Conservation (phyloP, 2,329 filamentous ascomycete genomes). For the Penicillium sp. region DNA sequence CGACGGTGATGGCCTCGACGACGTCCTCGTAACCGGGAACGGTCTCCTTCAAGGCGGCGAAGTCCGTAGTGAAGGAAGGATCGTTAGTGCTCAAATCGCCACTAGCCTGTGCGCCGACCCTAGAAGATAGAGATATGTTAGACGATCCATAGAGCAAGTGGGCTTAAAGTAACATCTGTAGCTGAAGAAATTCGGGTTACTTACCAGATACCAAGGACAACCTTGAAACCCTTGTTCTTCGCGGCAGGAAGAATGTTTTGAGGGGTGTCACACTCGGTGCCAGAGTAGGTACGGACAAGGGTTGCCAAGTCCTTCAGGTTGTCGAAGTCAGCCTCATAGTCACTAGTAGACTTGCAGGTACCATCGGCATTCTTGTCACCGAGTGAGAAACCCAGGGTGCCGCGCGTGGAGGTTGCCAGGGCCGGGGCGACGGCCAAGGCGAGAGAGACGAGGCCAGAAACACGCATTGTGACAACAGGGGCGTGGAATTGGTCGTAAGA, state of each 20-base stretch:
- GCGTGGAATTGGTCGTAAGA: background rate
- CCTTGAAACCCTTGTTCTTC: constrained; percentile 63
- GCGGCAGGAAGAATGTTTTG: constrained; percentile 65
- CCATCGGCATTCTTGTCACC: constrained; percentile 63
- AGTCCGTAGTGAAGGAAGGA: constrained; percentile 62
- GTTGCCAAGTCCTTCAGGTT: constrained; percentile 55
- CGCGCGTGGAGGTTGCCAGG: constrained; percentile 50
- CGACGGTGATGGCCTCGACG: constrained; percentile 68
- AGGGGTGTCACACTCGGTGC: constrained; percentile 64
- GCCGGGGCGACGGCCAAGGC: constrained; percentile 48
- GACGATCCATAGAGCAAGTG: background rate
- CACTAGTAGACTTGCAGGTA: constrained; percentile 60
- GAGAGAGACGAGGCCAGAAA: constrained; percentile 40
- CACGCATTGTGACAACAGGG: constrained; percentile 44
- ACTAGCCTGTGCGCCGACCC: constrained; percentile 21
- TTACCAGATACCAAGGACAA: constrained; percentile 70
- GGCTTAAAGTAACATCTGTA: background rate
- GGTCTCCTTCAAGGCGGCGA: constrained; percentile 53
- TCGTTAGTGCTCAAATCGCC: constrained; percentile 37
- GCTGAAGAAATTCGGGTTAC: constrained; percentile 17
- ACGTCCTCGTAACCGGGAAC: constrained; percentile 52
- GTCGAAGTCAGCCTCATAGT: constrained; percentile 67
- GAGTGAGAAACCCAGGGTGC: constrained; percentile 64
- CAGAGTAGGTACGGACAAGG: constrained; percentile 66
- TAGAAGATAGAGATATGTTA: background rate